Base-by-base conservation (phyloP, 164 flowering plant genomes). In the Annona squamosa region DNA sequence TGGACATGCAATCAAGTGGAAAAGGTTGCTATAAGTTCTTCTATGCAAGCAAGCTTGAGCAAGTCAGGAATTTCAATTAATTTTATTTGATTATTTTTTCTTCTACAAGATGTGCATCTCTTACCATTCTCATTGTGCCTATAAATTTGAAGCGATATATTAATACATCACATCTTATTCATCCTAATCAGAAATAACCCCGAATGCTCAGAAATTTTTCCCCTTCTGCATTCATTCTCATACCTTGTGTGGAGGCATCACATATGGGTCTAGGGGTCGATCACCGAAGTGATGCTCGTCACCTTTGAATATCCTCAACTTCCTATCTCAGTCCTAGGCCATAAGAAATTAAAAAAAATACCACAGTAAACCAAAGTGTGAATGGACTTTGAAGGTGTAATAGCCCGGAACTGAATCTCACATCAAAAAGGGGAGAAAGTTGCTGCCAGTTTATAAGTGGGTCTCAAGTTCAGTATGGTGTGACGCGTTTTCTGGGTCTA, bases 11-110 rank as follows among this genome's bases (percentile, higher is more conserved):
- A 82, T 94, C 99, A 61, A 92, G 90, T 83, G 92, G 87, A 17
- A 90, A 86, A 83, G 95, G 93, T 3, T 97, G 92, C 56, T 88
- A 91, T 87, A 92, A 87, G 77, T 92, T 94, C 77, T 91, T 94
- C 72, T 91, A 89, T 75, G 70, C 93, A 43, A 95, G 98, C 73
- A 94, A 88, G 73, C 95, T 94, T 67, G 94, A 94, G 86, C 89
- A 79, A 74, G 71, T 86, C 45, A 69, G 80, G 72, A 78, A 81
- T 63, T 92, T 92, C 80, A 82, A 72, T 74, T 63, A 19, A 17
- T 19, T 6, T 17, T 37, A 70, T 17, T 43, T 52, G 13, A 52
- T 52, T 16, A 10, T 52, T 13, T 52, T 52, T 5, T 42, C 13
- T 67, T 46, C 47, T 67, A 17, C n/a, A 26, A 1, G 47, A 67